Conservation (phyloP, 192 early-diverging fungal species). For the Coemansia nantahalensis region DNA sequence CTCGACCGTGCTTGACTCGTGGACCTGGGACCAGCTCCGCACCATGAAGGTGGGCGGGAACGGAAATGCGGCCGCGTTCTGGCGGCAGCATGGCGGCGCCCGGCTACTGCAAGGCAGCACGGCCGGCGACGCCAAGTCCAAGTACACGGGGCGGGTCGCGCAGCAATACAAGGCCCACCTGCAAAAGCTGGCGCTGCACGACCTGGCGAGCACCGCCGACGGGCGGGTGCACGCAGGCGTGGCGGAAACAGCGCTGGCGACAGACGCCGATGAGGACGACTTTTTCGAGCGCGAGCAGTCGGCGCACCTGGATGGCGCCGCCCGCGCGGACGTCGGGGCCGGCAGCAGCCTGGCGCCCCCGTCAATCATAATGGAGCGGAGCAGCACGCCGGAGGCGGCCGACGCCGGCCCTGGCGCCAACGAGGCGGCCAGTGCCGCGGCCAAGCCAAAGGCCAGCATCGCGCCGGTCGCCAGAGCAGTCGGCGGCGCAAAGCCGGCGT, state of each 20-base stretch:
- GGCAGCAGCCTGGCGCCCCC: constrained; percentile 25
- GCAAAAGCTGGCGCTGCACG: constrained; percentile 66
- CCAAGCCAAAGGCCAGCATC: constrained; percentile 6
- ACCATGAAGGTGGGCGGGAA: constrained; percentile 91
- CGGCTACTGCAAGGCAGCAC: constrained; percentile 22
- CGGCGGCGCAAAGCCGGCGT: constrained; percentile 1
- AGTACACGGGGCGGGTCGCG: constrained; percentile 75
- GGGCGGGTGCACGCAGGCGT: constrained; percentile 25
- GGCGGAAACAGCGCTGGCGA: neutral
- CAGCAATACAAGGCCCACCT: constrained; percentile 81
- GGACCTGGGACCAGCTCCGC: constrained; percentile 91
- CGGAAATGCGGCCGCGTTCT: constrained; percentile 73
- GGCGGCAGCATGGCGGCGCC: constrained; percentile 67
- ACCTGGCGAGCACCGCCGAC: constrained; percentile 42
- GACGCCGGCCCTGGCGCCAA: neutral
- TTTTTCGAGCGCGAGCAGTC: constrained; percentile 29
- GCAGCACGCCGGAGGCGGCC: constrained; percentile 4
- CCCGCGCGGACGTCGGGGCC: constrained; percentile 1
- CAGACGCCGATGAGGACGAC: constrained; percentile 8
- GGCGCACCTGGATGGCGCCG: constrained; percentile 7
- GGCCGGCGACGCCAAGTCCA: constrained; percentile 72
- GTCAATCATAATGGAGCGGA: constrained; percentile 10
- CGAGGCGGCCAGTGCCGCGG: neutral
- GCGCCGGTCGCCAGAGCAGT: constrained; percentile 31
- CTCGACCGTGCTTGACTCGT: constrained; percentile 86